phyloP scores from a whole-genome alignment of 1,139 yeast genomes.

The Blastobotrys proliferans region DNA sequence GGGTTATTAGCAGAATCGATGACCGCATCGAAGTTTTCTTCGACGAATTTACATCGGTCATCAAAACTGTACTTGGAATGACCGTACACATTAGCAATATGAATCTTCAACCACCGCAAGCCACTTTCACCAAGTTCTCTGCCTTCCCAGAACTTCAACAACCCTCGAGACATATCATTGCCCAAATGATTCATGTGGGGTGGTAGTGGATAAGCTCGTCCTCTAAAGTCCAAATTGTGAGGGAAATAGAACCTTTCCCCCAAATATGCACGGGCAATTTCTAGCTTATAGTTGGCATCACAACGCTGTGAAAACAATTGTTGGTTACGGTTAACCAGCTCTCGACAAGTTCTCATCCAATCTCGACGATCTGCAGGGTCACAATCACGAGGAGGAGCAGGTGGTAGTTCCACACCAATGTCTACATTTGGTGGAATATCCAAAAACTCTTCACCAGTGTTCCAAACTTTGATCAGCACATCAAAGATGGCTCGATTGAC shows the following conservation, averaged over 20 bases:
- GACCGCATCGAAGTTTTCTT: constrained; percentile 59
- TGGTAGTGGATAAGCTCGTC: constrained; percentile 92
- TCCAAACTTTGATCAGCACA: constrained; percentile 78
- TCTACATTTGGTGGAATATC: constrained; percentile 65
- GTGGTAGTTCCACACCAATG: constrained; percentile 53
- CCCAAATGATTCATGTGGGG: constrained; percentile 82
- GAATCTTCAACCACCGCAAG: constrained; percentile 83
- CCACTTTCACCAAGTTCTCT: constrained; percentile 72
- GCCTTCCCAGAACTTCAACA: constrained; percentile 86
- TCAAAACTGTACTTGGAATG: constrained; percentile 76
- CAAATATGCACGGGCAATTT: constrained; percentile 76
- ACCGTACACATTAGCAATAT: constrained; percentile 84
- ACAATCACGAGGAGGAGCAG: constrained; percentile 53
- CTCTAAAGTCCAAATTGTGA: constrained; percentile 90
- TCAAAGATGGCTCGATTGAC: constrained; percentile 69
- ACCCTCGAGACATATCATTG: constrained; percentile 82
- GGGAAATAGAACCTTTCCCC: constrained; percentile 87
- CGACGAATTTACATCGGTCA: constrained; percentile 71
- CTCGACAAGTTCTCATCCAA: constrained; percentile 61
- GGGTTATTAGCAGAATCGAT: constrained; percentile 72
- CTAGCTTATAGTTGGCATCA: constrained; percentile 87
- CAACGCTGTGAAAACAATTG: constrained; percentile 82
- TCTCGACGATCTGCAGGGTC: constrained; percentile 71
- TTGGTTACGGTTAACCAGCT: constrained; percentile 56
- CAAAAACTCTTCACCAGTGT: constrained; percentile 70